These are phyloP conservation scores for Juglanconis oblonga DNA, from an alignment of 2,329 filamentous ascomycete species.

Conservation along the genomic window DNA sequence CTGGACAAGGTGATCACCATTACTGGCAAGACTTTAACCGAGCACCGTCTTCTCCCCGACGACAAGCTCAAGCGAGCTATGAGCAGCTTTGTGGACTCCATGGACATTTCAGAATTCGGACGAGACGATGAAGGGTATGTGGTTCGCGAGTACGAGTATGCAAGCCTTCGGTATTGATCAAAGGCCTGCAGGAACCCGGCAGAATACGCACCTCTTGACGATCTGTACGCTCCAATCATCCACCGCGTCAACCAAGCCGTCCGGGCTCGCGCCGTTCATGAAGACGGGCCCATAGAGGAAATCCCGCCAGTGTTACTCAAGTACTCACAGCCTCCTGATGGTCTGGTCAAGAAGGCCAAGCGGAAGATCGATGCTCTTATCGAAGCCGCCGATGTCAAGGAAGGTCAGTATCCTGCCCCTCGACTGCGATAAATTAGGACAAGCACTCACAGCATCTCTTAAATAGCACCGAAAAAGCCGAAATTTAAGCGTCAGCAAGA, in stretches of 20 bases:
- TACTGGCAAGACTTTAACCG: conserved; percentile 74
- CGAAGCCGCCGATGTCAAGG: conserved; percentile 74
- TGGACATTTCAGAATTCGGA: conserved; percentile 76
- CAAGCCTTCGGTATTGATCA: neutral
- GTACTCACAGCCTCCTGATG: conserved; percentile 69
- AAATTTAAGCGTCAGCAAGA: conserved; percentile 72
- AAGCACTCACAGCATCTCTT: neutral
- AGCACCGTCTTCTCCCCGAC: conserved; percentile 80
- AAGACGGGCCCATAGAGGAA: conserved; percentile 60
- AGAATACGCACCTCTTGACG: conserved; percentile 76
- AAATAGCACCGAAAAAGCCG: conserved; percentile 69
- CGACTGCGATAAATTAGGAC: neutral
- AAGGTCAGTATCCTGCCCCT: conserved; percentile 48
- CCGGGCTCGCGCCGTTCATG: conserved; percentile 74
- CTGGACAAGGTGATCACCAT: conserved; percentile 84
- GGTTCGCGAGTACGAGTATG: neutral
- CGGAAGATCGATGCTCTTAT: conserved; percentile 62
- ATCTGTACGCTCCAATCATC: conserved; percentile 80
- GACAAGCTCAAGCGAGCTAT: conserved; percentile 75
- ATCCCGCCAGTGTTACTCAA: conserved; percentile 64
- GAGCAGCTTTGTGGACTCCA: conserved; percentile 86
- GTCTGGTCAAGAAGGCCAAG: conserved; percentile 58
- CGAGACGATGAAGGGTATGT: conserved; percentile 72
- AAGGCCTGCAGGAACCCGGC: conserved; percentile 30
- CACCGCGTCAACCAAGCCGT: conserved; percentile 87